phyloP scores from a whole-genome alignment of 1,284 basidiomycete species.

The Sanghuangporus baumii region DNA sequence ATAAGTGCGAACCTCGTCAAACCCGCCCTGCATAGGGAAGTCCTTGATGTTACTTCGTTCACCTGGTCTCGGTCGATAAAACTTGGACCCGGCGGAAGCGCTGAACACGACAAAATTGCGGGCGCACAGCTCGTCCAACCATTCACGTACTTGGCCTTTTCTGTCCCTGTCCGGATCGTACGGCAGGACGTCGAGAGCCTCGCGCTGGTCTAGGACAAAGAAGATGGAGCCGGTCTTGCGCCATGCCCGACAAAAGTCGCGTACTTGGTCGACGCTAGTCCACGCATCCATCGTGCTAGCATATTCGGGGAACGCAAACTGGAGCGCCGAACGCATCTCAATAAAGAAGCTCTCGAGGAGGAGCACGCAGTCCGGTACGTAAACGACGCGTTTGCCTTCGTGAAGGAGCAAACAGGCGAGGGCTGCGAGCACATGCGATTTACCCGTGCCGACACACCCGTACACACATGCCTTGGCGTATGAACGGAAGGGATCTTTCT shows the following conservation, averaged over 20 bases:
- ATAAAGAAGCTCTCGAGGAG: conserved; percentile 13
- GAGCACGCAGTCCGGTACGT: conserved; percentile 12
- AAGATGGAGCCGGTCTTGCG: conserved; percentile 10
- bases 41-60: conserved; percentile 7
- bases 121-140: conserved; percentile 7
- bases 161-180: conserved; percentile 11
- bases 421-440: conserved; percentile 15
- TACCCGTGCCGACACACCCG: conserved; percentile 12
- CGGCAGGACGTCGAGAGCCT: conserved; percentile 8
- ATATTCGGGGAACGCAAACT: conserved; percentile 13
- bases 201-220: conserved; percentile 13
- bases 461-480: conserved; percentile 8
- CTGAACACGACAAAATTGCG: conserved; percentile 13
- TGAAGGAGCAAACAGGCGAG: conserved; percentile 13
- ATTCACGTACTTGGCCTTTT: conserved; percentile 2
- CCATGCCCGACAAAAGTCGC: conserved; percentile 13
- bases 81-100: conserved; percentile 11
- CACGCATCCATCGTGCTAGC: conserved; percentile 10
- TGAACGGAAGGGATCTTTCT: conserved; percentile 7
- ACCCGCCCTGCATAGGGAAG: conserved; percentile 8
- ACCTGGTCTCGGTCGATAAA: conserved; percentile 1
- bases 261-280: conserved; percentile 1
- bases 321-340: conserved; percentile 7
- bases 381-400: conserved; percentile 13
- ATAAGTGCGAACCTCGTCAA: conserved; percentile 7